Evolutionary conservation across 2,329 filamentous ascomycete genomes (phyloP), one percentile per base, ranked within the genome.

Genomic region (Colletotrichum scovillei): DNA sequence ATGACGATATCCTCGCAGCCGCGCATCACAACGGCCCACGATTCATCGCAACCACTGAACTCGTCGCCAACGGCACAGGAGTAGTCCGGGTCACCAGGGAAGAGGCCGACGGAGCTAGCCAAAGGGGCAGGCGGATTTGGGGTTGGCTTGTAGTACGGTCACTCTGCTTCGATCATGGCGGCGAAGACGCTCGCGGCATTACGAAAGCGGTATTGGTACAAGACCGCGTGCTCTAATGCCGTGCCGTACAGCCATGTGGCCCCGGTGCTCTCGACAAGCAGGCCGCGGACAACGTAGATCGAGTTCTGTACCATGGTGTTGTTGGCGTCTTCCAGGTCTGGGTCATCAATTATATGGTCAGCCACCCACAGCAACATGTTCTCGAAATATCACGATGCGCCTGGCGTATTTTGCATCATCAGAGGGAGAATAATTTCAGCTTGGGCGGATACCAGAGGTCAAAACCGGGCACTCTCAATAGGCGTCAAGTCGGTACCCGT

Each of bases 321-420:
- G 72, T 87, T 85, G 0, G 91, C 89, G 74, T 90, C 88, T 67
- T 74, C 68, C 4, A 75, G 64, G 42, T 77, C 74, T 12, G 75
- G 74, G 32, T 75, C 73, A 14, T 78, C 76, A 58, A 79, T 74
- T 49, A 76, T 92, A 86, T 94, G 92, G 78, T 94, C 92, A 1
- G 92, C 88, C 12, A 90, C 89, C 92, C 92, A 94, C 74, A 90
- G 88, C 91, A 91, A 93, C 73, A 86, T 81, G 76, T 89, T 87
- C 74, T 87, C 85, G 72, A 86, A 81, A 73, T 87, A 87, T 4
- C 88, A 89, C 22, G 86, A 89, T 24, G 81, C 81, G n/a, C 79
- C 55, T 0, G 76, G 32, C 0, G 86, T 89, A 4, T 89, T 74
- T 74, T 88, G 87, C 8, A 89, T 78, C 65, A 89, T 76, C 49